Percentiles rank a stretch among this genome's conserved stretches.
phyloP scores from a whole-genome alignment of 208 protist species.

The Leishmania lainsoni region DNA sequence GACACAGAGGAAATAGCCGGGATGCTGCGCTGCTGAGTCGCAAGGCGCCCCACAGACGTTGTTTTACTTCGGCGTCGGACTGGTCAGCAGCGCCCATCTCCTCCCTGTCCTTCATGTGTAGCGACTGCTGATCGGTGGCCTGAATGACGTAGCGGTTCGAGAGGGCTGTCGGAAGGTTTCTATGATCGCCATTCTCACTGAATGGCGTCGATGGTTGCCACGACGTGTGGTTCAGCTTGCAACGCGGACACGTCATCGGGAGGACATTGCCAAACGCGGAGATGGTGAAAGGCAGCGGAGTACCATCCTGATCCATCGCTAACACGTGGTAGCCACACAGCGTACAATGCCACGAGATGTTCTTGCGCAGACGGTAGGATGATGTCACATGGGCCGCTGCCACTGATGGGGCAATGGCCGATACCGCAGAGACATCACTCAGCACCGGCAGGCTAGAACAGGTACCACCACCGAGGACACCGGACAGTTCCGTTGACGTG shows the following conservation, averaged over 20 bases:
- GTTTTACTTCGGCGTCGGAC: background rate
- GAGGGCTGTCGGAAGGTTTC: slow-evolving; percentile 71
- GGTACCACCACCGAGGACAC: background rate
- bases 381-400: background rate
- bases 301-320: slow-evolving; percentile 81
- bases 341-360: slow-evolving; percentile 79
- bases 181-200: slow-evolving; percentile 69
- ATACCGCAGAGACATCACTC: background rate
- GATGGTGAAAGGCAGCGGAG: slow-evolving; percentile 59
- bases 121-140: background rate
- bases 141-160: slow-evolving; percentile 67
- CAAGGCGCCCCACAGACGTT: background rate
- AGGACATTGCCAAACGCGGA: slow-evolving; percentile 73
- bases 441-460: background rate
- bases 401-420: background rate
- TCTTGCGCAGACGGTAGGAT: slow-evolving; percentile 24
- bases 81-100: background rate
- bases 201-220: slow-evolving; percentile 77
- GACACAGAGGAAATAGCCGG: background rate
- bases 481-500: background rate
- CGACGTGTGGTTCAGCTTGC: slow-evolving; percentile 67
- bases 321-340: slow-evolving; percentile 83
- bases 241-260: slow-evolving; percentile 79
- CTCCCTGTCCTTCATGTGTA: background rate
- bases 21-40: background rate